Evolutionary conservation across 192 early-diverging fungal species (phyloP), one percentile per base, ranked within the genome.

Genomic region (Geranomyces variabilis): DNA sequence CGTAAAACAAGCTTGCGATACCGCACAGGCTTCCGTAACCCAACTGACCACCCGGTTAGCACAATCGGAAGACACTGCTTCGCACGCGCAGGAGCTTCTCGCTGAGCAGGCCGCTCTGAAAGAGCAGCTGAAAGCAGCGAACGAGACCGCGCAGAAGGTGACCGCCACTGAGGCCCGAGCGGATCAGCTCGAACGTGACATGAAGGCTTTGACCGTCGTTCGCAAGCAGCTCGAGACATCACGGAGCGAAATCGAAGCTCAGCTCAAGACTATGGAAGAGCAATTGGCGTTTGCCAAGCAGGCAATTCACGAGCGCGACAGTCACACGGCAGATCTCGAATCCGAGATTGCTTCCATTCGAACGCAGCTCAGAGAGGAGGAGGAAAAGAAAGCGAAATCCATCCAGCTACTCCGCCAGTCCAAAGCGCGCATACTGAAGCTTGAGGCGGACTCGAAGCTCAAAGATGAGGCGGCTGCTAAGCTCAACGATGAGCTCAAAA

Each of bases 381-480:
- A 84, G 61, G 86, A 87, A 60, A 87, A 84, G 75, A 87, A 87
- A 65, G 74, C 65, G 48, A 87, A 87, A 72, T 78, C 76, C 4
- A 83, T 87, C 26, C 83, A 85, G 65, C 73, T 87, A 17, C 67
- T 87, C n/a, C 79, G 86, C 17, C 81, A 81, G 48, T 80, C 79
- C 66, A 87, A 87, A 63, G 76, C 77, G 3, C 69, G 78, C 17
- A 86, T 84, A 28, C 30, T 86, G 31, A 86, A 86, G 59, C 60
- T 86, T n/a, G 85, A 86, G 56, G 79, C 71, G 29, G 79, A 78
- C 31, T 21, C 77, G 4, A 75, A 79, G 34, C 22, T 44, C 2
- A 77, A 77, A 29, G 75, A 76, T 24, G 77, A 63, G 19, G 77
- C 80, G 47, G 22, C 70, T 10, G 69, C 59, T 14, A 70, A 75